phyloP scores from a whole-genome alignment of 2,329 filamentous ascomycete genomes.

The Ascochyta koolunga region DNA sequence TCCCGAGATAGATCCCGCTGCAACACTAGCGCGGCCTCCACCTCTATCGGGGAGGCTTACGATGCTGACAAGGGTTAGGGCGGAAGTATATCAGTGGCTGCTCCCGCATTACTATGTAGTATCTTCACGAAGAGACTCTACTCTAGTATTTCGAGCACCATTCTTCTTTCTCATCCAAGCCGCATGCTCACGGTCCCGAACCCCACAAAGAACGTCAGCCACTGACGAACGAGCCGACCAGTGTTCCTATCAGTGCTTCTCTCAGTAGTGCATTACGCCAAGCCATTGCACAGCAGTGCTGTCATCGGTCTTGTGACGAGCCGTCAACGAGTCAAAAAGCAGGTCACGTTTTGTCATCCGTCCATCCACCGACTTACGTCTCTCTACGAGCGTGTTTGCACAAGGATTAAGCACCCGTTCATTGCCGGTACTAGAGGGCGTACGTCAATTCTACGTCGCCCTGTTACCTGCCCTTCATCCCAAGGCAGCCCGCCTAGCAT shows the following conservation, averaged over 20 bases:
- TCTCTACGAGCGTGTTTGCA: conserved; percentile 27
- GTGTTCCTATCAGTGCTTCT: conserved; percentile 10
- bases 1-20: conserved; percentile 31
- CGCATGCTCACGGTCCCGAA: conserved; percentile 4
- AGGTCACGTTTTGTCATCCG: conserved; percentile 29
- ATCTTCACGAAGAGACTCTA: conserved; percentile 8
- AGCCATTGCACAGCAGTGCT: conserved; percentile 39
- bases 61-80: conserved; percentile 30
- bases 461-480: conserved; percentile 3
- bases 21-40: conserved; percentile 34
- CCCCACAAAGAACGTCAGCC: not conserved
- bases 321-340: conserved; percentile 33
- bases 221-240: conserved; percentile 3
- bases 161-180: not conserved
- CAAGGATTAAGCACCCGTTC: conserved; percentile 27
- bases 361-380: conserved; percentile 29
- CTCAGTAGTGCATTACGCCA: conserved; percentile 34
- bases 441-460: conserved; percentile 27
- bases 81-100: conserved; percentile 44
- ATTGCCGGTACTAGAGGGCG: conserved; percentile 23
- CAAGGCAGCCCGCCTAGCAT: conserved; percentile 37
- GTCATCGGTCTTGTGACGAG: conserved; percentile 45
- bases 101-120: conserved; percentile 22
- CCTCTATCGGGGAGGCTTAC: conserved; percentile 31
- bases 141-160: not conserved